Base-by-base conservation (phyloP, 208 protist genomes). In the Spongospora subterranea region DNA sequence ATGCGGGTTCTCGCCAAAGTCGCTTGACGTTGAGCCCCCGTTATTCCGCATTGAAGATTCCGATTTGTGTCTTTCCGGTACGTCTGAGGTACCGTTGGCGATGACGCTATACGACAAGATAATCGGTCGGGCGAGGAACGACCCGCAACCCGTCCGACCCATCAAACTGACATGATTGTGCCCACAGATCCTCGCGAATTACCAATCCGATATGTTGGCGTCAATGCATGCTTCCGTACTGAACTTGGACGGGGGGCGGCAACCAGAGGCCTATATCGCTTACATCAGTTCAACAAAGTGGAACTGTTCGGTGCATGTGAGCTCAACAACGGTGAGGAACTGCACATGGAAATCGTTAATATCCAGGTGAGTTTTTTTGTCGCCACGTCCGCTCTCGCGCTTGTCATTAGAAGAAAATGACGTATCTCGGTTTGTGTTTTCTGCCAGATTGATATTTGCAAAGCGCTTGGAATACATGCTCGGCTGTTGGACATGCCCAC, bases 211-310 rank as follows among this genome's bases (percentile, higher is more conserved):
- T 89, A 64, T 39, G 89, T 65, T 39, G 89, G 90, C 11, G 92
- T 95, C 32, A 91, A 82, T 0, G 94, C 94, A 60, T 95, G 94
- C 88, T 96, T 96, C 77, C 41, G 95, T 50, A 90, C 91, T 0
- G 95, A 96, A 39, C 90, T 90, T 17, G 94, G 95, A n/a, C 24
- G 77, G 38, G 95, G 95, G n/a, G 0, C 24, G 0, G 54, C 46
- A 17, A 89, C 92, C 39, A 43, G 89, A 35, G 95, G 96, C 0
- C 76, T 97, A 17, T 97, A 97, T 90, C 46, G 96, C 20, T 92
- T 96, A 17, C 95, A 96, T 88, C 96, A 97, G 65, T 97, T 97
- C 89, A 94, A 77, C 24, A 97, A 97, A 89, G 95, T 96, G 0
- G 95, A 96, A 53, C 93, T 96, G 93, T 96, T 96, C 93, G 93